Conservation (phyloP, 805 yeast genomes). For the Myxozyma lipomycoides region DNA sequence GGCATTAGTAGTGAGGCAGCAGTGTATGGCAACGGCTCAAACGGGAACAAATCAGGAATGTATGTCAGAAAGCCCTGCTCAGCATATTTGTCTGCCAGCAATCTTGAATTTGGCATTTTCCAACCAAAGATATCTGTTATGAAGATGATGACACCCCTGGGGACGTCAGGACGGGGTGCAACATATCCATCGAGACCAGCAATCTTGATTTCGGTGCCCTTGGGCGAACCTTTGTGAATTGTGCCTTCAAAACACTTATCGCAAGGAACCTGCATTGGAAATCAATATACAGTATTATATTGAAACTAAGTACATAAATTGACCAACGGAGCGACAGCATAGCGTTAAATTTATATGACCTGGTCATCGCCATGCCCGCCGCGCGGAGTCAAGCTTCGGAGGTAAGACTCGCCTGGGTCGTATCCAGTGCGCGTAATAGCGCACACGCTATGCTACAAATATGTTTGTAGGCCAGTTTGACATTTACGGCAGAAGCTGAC, state of each 20-base stretch:
- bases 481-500: no score
- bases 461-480: no score
- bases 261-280: conserved; percentile 4
- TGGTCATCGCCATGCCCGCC: no score
- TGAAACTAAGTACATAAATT: no score
- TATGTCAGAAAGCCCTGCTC: conserved; percentile 8
- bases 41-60: conserved; percentile 17
- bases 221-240: conserved; percentile 6
- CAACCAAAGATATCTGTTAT: conserved; percentile 21
- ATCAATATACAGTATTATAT: neutral
- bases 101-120: conserved; percentile 14
- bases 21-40: conserved; percentile 1
- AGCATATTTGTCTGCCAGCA: conserved; percentile 23
- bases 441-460: no score
- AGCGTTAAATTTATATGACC: no score
- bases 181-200: conserved; percentile 3
- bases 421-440: no score
- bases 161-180: conserved; percentile 5
- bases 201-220: conserved; percentile 5
- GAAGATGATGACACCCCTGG: conserved; percentile 15
- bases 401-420: no score
- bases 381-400: no score
- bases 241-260: conserved; percentile 7
- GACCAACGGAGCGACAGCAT: no score
- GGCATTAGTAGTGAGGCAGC: neutral